Evolutionary conservation across 495 filamentous ascomycete species (phyloP), one percentile per base, ranked within the genome.

Genomic region (Hypoxylon crocopeplum): DNA sequence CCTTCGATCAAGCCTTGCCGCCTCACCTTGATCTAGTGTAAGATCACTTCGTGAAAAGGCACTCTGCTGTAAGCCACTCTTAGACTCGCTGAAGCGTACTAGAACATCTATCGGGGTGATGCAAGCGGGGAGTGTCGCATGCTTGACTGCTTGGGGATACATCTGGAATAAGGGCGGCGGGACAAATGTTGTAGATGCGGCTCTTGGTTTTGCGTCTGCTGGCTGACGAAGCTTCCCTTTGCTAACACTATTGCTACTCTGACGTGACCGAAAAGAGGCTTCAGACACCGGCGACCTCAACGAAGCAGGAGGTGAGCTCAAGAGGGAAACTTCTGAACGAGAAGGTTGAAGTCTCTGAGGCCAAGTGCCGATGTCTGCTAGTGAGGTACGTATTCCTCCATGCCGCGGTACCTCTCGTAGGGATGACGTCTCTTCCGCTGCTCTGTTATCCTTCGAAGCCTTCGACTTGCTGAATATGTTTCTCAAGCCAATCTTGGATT

Each of bases 141-240:
- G 75, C 62, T 82, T 80, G 47, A 84, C 84, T 7, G 92, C 84
- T 70, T 96, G 93, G 1, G 92, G 88, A 69, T 91, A 96, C n/a
- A 91, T 91, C 66, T 95, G 86, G 73, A 92, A 97, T 5, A 97
- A 77, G 2, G 93, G 89, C 6, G 92, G 92, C 2, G 90, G 87
- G 48, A 86, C 82, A 88, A 91, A 96, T 10, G 79, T 56, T 12
- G 72, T 66, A 7, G 75, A 50, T 12, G 73, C 53, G 12, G 56
- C 66, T 33, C 56, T 62, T 24, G 25, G 15, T 20, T 42, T 61
- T n/a, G 42, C 15, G 3, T 53, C 25, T 3, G 11, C 49, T 30
- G 40, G 38, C 4, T 47, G 56, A 24, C 45, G 53, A 15, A 47
- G 44, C 13, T 58, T 67, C n/a, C 40, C 30, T 15, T 56, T 52